Evolutionary conservation across 495 filamentous ascomycete species (phyloP), one percentile per base, ranked within the genome.

Genomic region (Amphirosellinia nigrospora): DNA sequence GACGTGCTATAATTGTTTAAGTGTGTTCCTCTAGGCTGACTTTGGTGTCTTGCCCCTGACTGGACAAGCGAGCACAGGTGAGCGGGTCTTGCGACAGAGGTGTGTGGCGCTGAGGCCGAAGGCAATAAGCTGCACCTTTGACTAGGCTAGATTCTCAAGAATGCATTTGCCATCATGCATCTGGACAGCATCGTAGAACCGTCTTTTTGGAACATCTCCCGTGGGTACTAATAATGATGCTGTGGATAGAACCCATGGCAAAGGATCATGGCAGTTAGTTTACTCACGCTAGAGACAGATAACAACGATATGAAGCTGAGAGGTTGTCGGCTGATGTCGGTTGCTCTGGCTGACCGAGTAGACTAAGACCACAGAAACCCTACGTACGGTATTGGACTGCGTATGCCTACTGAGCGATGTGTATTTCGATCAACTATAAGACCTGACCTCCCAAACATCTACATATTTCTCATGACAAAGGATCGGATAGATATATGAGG

Each of bases 21-120:
- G n/a, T 52, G 63, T 53, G 63, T 66, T 7, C 30, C 13, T 55
- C 63, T 58, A 50, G 34, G 64, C 63, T 16, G 46, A 53, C 63
- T 52, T 52, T 21, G 39, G 15, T 65, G 38, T 30, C 48, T 34
- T 39, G 46, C 5, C 63, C n/a, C 63, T 28, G 11, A 53, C 46
- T 52, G 32, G 46, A 39, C 63, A 52, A 53, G 46, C 46, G 30
- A 53, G 62, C 4, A 34, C 46, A 66, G 64, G 48, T 56, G 48
- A 43, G 64, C 48, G 50, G 50, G 64, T 66, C 64, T 39, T 55
- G 43, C 61, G 61, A 45, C 38, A n/a, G 38, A 39, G 36, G 34
- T 28, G 58, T 60, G 39, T 63, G 26, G 60, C 41, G 26, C 60
- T 30, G 60, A 48, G 60, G 3, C 41, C 63, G 26, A 64, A 16